Percentiles rank a stretch among this genome's conserved stretches.
phyloP scores from a whole-genome alignment of 2,329 filamentous ascomycete genomes.

The Arachnomyces sp. region DNA sequence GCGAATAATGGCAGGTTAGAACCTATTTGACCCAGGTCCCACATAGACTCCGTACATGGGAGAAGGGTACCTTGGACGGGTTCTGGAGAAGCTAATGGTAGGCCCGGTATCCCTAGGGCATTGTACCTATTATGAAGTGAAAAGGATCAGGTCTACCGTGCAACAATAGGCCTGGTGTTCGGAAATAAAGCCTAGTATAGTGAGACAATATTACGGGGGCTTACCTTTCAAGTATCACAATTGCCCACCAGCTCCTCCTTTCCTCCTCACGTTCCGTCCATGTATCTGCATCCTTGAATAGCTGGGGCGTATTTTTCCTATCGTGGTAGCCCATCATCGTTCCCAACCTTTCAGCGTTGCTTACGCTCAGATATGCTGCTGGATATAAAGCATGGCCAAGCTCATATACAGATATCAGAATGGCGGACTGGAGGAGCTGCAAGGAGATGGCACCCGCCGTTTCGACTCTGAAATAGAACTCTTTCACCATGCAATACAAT shows the following conservation, averaged over 20 bases:
- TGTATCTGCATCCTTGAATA: conserved; percentile 19
- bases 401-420: conserved; percentile 27
- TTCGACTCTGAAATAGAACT: no score
- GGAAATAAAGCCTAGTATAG: neutral
- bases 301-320: conserved; percentile 18
- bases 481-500: no score
- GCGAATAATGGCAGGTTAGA: conserved; percentile 20
- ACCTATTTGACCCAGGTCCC: conserved; percentile 21
- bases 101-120: conserved; percentile 14
- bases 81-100: conserved; percentile 20
- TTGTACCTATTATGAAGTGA: conserved; percentile 10
- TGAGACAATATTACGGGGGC: neutral
- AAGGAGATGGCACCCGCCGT: no score
- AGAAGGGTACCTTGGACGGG: conserved; percentile 20
- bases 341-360: conserved; percentile 18
- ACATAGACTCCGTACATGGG: conserved; percentile 19
- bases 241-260: conserved; percentile 26
- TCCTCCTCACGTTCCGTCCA: conserved; percentile 27
- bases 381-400: conserved; percentile 29
- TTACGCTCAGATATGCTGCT: conserved; percentile 23
- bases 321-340: conserved; percentile 20
- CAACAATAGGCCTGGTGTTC: no score
- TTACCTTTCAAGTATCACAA: conserved; percentile 27
- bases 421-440: conserved; percentile 10
- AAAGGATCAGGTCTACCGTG: no score